Percentiles rank a stretch among this genome's conserved stretches.
Evolutionary conservation across 106 monocot species (phyloP).

Genomic region (Agapanthus africanus): DNA sequence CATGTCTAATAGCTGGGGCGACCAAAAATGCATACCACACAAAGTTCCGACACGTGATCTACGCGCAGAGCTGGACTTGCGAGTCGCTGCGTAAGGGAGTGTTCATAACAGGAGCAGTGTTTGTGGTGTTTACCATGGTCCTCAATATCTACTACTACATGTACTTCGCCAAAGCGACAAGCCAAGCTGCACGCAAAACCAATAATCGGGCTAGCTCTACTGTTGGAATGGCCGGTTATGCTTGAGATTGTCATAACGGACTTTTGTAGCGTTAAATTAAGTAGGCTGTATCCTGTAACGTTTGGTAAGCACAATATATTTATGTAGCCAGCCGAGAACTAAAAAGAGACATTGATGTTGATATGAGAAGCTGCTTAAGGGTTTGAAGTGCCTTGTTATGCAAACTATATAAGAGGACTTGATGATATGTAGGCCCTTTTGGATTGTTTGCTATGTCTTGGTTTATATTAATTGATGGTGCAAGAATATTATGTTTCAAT

Average conservation of each 20-base stretch:
- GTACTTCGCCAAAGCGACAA: conserved; percentile 78
- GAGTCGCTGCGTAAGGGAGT: conserved; percentile 84
- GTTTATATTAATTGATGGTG: too few relatives aligned
- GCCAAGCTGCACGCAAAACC: conserved; percentile 52
- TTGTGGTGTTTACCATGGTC: conserved; percentile 89
- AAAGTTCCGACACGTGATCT: conserved; percentile 65
- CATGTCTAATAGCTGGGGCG: conserved; percentile 83
- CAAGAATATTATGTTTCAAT: too few relatives aligned
- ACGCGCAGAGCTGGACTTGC: conserved; percentile 90
- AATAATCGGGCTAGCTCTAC: conserved; percentile 32
- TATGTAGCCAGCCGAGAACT: too few relatives aligned
- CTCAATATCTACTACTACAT: conserved; percentile 96
- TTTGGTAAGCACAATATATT: too few relatives aligned
- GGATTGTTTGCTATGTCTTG: too few relatives aligned
- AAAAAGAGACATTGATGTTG: too few relatives aligned
- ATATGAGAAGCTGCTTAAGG: too few relatives aligned
- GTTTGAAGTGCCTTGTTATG: too few relatives aligned
- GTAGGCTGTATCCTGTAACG: too few relatives aligned
- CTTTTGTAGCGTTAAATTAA: not conserved
- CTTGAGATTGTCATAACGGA: conserved; percentile 11
- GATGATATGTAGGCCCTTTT: too few relatives aligned
- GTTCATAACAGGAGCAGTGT: conserved; percentile 83
- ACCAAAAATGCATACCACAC: conserved; percentile 97
- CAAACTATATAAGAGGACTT: too few relatives aligned
- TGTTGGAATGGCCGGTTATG: conserved; percentile 70